Conservation (phyloP, 1,284 basidiomycete species). For the Tilletia indica region DNA sequence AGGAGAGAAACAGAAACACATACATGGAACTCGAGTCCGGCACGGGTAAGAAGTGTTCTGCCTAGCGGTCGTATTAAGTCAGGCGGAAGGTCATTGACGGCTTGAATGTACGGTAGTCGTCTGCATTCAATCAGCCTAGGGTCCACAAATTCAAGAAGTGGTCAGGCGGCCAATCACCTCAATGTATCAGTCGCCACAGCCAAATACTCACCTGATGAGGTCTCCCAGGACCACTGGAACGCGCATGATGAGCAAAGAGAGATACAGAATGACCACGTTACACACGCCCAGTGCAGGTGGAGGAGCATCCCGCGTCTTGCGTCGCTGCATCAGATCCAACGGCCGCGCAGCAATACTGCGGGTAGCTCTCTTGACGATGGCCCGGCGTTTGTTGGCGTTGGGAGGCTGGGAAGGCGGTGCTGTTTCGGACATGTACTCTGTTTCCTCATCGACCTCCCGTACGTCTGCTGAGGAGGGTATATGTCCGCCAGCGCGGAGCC, state of each 20-base stretch:
- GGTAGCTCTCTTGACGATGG: background rate
- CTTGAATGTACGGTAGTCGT: conserved; percentile 78
- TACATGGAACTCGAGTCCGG: conserved; percentile 64
- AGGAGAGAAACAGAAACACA: background rate
- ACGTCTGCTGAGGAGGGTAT: background rate
- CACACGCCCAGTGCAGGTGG: background rate
- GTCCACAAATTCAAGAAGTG: background rate
- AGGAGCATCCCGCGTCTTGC: background rate
- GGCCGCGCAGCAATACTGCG: background rate
- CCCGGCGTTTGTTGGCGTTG: background rate
- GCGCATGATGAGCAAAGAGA: conserved; percentile 35
- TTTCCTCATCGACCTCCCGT: background rate
- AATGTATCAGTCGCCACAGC: conserved; percentile 44
- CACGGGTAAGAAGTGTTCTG: conserved; percentile 66
- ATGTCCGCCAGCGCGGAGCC: background rate
- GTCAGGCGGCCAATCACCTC: background rate
- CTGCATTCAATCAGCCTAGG: conserved; percentile 68
- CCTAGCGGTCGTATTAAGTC: conserved; percentile 70
- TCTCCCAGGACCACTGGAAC: conserved; percentile 41
- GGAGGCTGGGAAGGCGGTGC: background rate
- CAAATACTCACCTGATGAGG: conserved; percentile 22
- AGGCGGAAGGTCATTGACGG: conserved; percentile 66
- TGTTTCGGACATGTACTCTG: background rate
- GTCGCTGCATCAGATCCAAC: background rate
- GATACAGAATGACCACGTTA: conserved; percentile 36